These are phyloP conservation scores for Mycena rosella DNA, from an alignment of 768 basidiomycete genomes.

Conservation along the genomic window DNA sequence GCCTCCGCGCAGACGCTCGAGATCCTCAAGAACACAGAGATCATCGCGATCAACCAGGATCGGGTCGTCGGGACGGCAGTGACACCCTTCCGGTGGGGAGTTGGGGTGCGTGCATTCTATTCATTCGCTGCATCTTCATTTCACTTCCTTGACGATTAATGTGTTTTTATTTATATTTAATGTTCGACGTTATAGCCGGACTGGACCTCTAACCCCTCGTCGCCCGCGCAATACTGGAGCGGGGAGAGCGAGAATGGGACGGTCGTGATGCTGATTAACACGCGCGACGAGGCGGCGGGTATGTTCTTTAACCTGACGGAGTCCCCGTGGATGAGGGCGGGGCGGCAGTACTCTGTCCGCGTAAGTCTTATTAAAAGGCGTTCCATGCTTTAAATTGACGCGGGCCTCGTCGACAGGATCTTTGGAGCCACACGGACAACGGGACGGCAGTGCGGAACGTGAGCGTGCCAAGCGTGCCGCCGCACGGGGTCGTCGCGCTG, in stretches of 20 bases:
- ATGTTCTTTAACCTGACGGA: constrained; percentile 76
- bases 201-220: constrained; percentile 57
- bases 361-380: constrained; percentile 50
- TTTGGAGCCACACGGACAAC: constrained; percentile 81
- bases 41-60: constrained; percentile 80
- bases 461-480: constrained; percentile 64
- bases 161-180: background rate
- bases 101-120: constrained; percentile 65
- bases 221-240: constrained; percentile 82
- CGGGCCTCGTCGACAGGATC: constrained; percentile 67
- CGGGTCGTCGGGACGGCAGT: constrained; percentile 70
- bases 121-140: background rate
- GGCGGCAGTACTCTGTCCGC: constrained; percentile 73
- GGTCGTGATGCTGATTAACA: constrained; percentile 77
- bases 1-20: constrained; percentile 62
- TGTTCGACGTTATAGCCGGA: constrained; percentile 51
- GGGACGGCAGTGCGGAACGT: constrained; percentile 74
- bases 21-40: constrained; percentile 72
- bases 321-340: constrained; percentile 79
- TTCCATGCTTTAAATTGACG: background rate
- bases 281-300: constrained; percentile 64
- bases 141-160: background rate
- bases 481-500: constrained; percentile 78
- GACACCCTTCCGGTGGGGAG: constrained; percentile 78
- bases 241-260: constrained; percentile 75